phyloP scores from a whole-genome alignment of 2,329 filamentous ascomycete species.

The Fusarium palustre region DNA sequence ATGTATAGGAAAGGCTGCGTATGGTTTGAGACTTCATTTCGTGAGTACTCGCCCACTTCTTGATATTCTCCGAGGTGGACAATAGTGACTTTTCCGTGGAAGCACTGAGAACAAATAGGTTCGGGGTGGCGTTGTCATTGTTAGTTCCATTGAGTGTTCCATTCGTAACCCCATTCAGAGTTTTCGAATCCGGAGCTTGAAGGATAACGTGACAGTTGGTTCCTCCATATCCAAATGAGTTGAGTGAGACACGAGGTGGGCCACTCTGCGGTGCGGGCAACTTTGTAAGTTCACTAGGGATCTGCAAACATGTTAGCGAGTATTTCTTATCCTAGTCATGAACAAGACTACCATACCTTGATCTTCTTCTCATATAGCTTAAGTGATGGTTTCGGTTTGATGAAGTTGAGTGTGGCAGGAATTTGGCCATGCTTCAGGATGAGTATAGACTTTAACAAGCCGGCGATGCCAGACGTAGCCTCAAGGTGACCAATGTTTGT shows the following conservation, averaged over 20 bases:
- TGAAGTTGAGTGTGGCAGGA: conserved; percentile 10
- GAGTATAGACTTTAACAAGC: conserved; percentile 6
- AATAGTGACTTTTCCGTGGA: conserved; percentile 8
- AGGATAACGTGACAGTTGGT: conserved; percentile 15
- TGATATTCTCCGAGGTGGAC: not conserved
- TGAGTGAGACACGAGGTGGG: not conserved
- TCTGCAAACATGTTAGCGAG: not conserved
- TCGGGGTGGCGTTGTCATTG: not conserved
- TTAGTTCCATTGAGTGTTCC: not conserved
- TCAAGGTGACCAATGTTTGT: conserved; percentile 12
- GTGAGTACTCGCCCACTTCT: not conserved
- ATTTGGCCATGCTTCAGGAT: not conserved
- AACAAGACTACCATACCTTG: not conserved
- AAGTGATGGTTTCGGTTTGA: conserved; percentile 5
- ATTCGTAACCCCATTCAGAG: not conserved
- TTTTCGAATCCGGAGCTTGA: not conserved
- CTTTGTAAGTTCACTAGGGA: conserved; percentile 1
- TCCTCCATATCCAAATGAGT: conserved; percentile 16
- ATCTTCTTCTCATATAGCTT: conserved; percentile 16
- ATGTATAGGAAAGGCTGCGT: not conserved
- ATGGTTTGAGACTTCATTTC: not conserved
- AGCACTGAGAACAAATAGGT: conserved; percentile 2
- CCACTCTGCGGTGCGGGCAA: not conserved
- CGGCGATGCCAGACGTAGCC: conserved; percentile 8
- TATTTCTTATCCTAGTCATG: fast-evolving